Evolutionary conservation across 192 early-diverging fungal species (phyloP), one percentile per base, ranked within the genome.

Genomic region (Podila minutissima): DNA sequence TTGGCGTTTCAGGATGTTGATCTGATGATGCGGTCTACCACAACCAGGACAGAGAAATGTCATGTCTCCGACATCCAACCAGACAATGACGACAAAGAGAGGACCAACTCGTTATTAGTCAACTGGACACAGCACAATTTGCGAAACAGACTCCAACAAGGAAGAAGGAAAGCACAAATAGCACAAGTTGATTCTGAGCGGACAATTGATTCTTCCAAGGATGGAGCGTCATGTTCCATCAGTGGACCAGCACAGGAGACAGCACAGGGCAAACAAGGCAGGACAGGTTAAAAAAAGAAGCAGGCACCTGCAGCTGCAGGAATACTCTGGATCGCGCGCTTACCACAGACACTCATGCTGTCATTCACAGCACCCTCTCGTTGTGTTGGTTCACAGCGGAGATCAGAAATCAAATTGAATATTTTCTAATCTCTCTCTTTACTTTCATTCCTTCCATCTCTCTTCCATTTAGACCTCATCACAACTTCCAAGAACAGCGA

Each of bases 391-490:
- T 22, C 53, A 55, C 20, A 55, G 53, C 53, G 53, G 53, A 55
- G 53, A 55, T 55, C 53, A 26, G 53, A 55, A 24, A 55, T 55
- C 20, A 46, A 46, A 41, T 41, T 41, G 38, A 6, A 55, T 55
- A 55, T 55, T 61, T 61, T 33, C 59, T 61, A 61, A 61, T 61
- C 59, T 19, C 24, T 26, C 24, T 26, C 59, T 33, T 61, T 33
- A 12, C 29, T 61, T 33, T 61, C 59, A 4, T 20, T 61, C 59
- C 11, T 20, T 61, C 59, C 26, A 20, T 31, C 29, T 61, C 59
- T 24, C 53, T 55, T 55, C 12, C 38, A 65, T 19, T 46, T 46
- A 48, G 29, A 35, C 64, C 50, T 22, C 64, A 66, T 46, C 41
- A 22, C 28, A 28, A 31, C 53, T 17, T 8, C 33, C 15, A 20